Percentiles rank a stretch among this genome's conserved stretches.
These are phyloP conservation scores for Acanthamoeba polyphaga DNA, from an alignment of 208 protist genomes.

Conservation along the genomic window DNA sequence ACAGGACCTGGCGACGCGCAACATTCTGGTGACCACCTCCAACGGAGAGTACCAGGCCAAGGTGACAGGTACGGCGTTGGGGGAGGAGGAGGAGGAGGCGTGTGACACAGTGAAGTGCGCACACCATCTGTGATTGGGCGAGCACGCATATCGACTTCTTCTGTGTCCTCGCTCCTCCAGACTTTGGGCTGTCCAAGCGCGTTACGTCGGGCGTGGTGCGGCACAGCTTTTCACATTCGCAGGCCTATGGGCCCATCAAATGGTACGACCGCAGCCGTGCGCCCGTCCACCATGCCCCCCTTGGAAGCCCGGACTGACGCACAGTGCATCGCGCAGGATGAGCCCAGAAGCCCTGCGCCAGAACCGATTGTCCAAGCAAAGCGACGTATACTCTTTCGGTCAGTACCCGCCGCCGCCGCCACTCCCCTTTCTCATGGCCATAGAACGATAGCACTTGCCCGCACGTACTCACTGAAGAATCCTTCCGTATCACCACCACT, in stretches of 20 bases:
- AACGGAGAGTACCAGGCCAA: slow-evolving; percentile 56
- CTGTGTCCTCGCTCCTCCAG: neutral
- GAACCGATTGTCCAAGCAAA: neutral
- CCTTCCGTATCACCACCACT: too few relatives aligned
- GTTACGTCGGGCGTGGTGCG: neutral
- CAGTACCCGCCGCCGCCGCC: neutral
- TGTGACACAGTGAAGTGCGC: neutral
- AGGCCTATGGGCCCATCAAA: slow-evolving; percentile 11
- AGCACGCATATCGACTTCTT: neutral
- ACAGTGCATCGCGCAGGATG: neutral
- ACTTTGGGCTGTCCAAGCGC: slow-evolving; percentile 49
- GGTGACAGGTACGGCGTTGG: neutral
- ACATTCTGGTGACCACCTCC: slow-evolving; percentile 27
- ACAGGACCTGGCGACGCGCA: slow-evolving; percentile 34
- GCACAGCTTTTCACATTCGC: slow-evolving; percentile 15
- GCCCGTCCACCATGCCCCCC: neutral
- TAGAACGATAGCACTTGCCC: neutral
- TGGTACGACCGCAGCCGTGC: neutral
- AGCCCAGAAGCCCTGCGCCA: slow-evolving; percentile 6
- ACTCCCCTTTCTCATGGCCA: neutral
- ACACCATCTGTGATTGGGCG: neutral
- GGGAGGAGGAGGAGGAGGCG: too few relatives aligned
- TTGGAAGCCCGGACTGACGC: too few relatives aligned
- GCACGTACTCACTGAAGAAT: neutral
- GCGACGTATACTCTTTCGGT: slow-evolving; percentile 40